These are phyloP conservation scores for Pouteria glomerata DNA, from an alignment of 148 eudicot genomes.

Conservation along the genomic window DNA sequence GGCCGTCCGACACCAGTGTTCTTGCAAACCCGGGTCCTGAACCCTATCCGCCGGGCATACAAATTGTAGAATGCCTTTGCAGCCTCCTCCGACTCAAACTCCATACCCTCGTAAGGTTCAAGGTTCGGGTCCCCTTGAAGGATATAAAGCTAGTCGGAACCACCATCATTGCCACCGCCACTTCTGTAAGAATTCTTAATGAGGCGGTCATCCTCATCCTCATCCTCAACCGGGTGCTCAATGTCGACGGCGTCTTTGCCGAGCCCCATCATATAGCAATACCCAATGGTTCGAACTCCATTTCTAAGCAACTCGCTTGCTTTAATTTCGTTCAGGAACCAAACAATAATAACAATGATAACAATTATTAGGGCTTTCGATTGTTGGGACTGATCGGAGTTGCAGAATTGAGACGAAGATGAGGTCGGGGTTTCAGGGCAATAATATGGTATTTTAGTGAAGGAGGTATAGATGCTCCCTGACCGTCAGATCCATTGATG, in stretches of 20 bases:
- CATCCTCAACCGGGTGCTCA: constrained; percentile 5
- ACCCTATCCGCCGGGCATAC: constrained; percentile 51
- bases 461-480: too few relatives aligned
- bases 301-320: not conserved
- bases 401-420: not conserved
- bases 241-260: constrained; percentile 10
- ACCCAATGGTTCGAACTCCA: constrained; percentile 18
- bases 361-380: not conserved
- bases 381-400: not conserved
- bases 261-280: constrained; percentile 13
- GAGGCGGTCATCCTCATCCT: not conserved
- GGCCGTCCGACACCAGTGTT: constrained; percentile 36
- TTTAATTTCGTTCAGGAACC: not conserved
- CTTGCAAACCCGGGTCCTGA: constrained; percentile 52
- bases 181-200: constrained; percentile 6
- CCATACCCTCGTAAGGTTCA: constrained; percentile 53
- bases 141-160: constrained; percentile 10
- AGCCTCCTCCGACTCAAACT: constrained; percentile 53
- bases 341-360: not conserved
- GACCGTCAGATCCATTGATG: too few relatives aligned
- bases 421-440: not conserved
- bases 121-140: constrained; percentile 30
- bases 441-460: not conserved
- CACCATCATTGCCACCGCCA: not conserved
- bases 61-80: constrained; percentile 59